Conservation (phyloP, 2,329 filamentous ascomycete genomes). For the Phialophora chinensis region DNA sequence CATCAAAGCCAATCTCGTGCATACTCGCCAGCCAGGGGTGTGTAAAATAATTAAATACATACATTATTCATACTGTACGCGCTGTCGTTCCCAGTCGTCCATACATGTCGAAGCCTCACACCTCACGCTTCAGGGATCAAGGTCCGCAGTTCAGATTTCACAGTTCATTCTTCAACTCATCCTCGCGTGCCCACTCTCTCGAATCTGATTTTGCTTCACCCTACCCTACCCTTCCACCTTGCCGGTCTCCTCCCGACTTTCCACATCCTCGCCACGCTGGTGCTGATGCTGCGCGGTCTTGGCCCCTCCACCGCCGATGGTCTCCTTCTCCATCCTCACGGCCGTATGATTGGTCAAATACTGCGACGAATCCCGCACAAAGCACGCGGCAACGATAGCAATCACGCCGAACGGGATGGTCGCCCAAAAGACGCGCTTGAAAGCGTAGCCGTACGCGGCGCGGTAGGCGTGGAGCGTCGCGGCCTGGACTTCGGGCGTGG, state of each 20-base stretch:
- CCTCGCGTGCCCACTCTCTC: neutral
- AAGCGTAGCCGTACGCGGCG: constrained; percentile 17
- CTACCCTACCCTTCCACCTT: neutral
- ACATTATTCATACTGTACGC: too few relatives aligned
- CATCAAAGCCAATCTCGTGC: neutral
- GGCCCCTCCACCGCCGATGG: neutral
- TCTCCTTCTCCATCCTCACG: constrained; percentile 21
- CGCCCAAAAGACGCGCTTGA: constrained; percentile 20
- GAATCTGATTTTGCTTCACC: too few relatives aligned
- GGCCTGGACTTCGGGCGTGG: constrained; percentile 16
- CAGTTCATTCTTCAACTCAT: neutral
- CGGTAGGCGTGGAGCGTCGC: constrained; percentile 8
- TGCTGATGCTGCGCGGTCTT: neutral
- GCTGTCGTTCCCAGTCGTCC: too few relatives aligned
- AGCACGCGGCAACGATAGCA: constrained; percentile 13
- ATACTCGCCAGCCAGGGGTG: too few relatives aligned
- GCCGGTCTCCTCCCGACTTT: neutral
- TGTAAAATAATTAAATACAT: neutral
- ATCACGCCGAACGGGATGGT: constrained; percentile 26
- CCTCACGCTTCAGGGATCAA: neutral
- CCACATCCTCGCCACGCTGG: neutral
- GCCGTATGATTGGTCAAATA: constrained; percentile 28
- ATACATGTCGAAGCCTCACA: neutral
- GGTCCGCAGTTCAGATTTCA: neutral
- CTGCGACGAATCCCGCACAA: constrained; percentile 16